These are phyloP conservation scores for Vitis rupestris DNA, from an alignment of 164 flowering plant genomes.

Conservation along the genomic window DNA sequence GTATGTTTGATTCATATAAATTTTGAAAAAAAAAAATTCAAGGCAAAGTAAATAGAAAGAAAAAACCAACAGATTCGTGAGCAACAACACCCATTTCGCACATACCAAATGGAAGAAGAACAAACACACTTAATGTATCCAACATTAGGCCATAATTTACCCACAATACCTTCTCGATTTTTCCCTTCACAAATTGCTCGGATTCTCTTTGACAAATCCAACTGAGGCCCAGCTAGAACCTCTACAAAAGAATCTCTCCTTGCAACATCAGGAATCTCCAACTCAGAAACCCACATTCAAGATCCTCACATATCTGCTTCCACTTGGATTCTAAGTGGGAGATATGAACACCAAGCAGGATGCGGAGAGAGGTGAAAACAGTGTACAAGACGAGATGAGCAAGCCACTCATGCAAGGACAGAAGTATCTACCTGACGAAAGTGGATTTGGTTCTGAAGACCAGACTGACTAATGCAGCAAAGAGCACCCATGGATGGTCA, in stretches of 20 bases:
- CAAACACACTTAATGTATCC: conserved; percentile 36
- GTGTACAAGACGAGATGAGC: conserved; percentile 16
- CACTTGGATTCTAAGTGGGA: conserved; percentile 34
- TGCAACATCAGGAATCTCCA: conserved; percentile 28
- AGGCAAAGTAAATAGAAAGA: too few species aligned
- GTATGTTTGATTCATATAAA: too few species aligned
- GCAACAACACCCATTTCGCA: background rate
- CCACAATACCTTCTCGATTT: conserved; percentile 35
- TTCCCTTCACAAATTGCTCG: conserved; percentile 24
- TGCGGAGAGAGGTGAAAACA: conserved; percentile 24
- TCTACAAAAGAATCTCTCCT: conserved; percentile 37
- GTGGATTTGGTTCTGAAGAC: conserved; percentile 8
- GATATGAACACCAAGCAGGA: conserved; percentile 42
- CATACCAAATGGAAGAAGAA: conserved; percentile 37
- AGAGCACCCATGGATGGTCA: conserved; percentile 49
- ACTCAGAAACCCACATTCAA: conserved; percentile 34
- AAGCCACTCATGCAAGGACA: conserved; percentile 40
- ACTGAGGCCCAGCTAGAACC: conserved; percentile 42
- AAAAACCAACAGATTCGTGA: conserved; percentile 31
- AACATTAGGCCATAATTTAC: conserved; percentile 43
- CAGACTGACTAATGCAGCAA: conserved; percentile 8
- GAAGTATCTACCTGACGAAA: conserved; percentile 15
- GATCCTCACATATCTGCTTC: conserved; percentile 43
- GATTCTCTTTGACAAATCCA: conserved; percentile 30
- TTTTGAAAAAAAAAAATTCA: too few species aligned